phyloP scores from a whole-genome alignment of 1,284 basidiomycete genomes.

The Marasmius tenuissimus region DNA sequence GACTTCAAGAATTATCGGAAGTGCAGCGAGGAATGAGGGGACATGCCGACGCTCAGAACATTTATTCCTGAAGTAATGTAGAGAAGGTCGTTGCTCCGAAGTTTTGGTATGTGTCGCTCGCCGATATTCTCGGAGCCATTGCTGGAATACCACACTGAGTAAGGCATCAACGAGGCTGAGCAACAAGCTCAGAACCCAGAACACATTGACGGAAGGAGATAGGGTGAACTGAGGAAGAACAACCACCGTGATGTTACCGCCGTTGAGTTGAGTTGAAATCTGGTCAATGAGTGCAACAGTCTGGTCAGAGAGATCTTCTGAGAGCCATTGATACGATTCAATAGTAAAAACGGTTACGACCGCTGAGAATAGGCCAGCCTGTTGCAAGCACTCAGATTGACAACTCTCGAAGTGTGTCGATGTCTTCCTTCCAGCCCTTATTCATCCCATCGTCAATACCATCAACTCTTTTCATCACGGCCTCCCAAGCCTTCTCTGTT shows the following conservation, averaged over 20 bases:
- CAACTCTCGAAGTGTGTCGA: constrained; percentile 5
- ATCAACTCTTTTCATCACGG: background rate
- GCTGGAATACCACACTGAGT: constrained; percentile 7
- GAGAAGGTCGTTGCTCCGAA: background rate
- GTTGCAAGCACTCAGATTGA: background rate
- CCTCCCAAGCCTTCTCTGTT: constrained; percentile 4
- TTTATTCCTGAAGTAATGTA: constrained; percentile 6
- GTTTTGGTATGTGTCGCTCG: background rate
- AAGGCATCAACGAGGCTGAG: constrained; percentile 2
- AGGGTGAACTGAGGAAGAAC: background rate
- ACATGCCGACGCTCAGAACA: background rate
- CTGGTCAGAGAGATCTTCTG: constrained; percentile 6
- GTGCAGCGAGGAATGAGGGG: background rate
- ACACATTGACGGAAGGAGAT: constrained; percentile 1
- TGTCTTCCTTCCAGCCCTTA: constrained; percentile 9
- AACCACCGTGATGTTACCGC: background rate
- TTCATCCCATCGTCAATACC: constrained; percentile 1
- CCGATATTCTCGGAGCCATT: constrained; percentile 10
- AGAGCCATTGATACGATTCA: constrained; percentile 12
- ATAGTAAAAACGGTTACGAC: too few species aligned
- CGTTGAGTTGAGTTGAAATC: constrained; percentile 2
- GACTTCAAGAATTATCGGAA: constrained; percentile 6
- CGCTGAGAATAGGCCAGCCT: background rate
- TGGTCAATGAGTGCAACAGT: constrained; percentile 11
- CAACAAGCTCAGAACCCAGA: constrained; percentile 11